phyloP scores from a whole-genome alignment of 495 filamentous ascomycete species.

The Podospora pseudopauciseta region DNA sequence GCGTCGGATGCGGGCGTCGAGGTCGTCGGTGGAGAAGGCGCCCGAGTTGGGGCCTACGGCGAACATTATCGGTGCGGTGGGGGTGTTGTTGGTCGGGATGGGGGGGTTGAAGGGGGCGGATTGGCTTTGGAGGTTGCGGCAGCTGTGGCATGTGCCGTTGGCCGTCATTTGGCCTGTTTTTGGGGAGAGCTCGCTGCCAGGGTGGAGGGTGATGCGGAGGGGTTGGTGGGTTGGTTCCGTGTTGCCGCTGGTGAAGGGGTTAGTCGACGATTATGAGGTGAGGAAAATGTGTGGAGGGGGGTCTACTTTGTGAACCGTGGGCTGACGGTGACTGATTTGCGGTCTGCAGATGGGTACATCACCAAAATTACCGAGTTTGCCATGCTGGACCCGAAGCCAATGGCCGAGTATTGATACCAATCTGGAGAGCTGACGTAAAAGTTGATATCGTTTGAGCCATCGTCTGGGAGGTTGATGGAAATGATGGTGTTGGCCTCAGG shows the following conservation, averaged over 20 bases:
- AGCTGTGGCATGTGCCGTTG: conserved; percentile 49
- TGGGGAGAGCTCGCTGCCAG: conserved; percentile 18
- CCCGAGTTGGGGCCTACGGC: conserved; percentile 44
- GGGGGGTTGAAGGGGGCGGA: conserved; percentile 27
- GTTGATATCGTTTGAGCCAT: conserved; percentile 31
- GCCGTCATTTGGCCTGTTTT: conserved; percentile 32
- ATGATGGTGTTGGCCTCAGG: conserved; percentile 24
- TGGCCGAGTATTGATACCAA: conserved; percentile 29
- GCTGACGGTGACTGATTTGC: conserved; percentile 23
- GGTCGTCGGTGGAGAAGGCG: conserved; percentile 35
- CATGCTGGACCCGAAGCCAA: conserved; percentile 32
- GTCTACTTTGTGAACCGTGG: conserved; percentile 22
- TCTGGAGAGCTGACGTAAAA: conserved; percentile 26
- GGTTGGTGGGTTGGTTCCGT: conserved; percentile 47
- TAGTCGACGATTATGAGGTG: not conserved
- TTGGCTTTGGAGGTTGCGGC: conserved; percentile 37
- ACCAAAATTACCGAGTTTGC: conserved; percentile 26
- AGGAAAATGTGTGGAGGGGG: not conserved
- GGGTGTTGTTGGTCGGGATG: conserved; percentile 23
- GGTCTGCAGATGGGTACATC: conserved; percentile 25
- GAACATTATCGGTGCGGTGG: conserved; percentile 51
- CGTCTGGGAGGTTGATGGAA: conserved; percentile 25
- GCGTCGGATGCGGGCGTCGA: conserved; percentile 43
- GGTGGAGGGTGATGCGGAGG: conserved; percentile 39
- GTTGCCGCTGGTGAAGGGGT: conserved; percentile 29